Evolutionary conservation across 1,284 basidiomycete species (phyloP).

Genomic region (Tylopilus orsonianus): DNA sequence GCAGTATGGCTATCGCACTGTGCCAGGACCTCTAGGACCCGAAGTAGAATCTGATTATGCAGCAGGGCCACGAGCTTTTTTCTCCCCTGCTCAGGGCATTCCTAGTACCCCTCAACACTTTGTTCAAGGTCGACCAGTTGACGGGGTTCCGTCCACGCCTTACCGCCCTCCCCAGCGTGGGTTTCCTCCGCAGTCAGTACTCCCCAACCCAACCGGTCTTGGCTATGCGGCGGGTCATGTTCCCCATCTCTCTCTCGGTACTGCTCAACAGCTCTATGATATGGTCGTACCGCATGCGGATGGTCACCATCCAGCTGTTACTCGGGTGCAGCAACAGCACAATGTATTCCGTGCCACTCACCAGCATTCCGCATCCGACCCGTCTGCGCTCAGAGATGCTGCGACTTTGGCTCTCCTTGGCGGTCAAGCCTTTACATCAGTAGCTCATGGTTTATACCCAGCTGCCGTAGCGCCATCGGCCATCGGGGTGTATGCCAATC

Average conservation of each 20-base stretch:
- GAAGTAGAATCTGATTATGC: conserved; percentile 59
- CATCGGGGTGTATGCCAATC: conserved; percentile 62
- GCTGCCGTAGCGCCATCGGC: conserved; percentile 46
- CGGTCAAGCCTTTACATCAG: conserved; percentile 53
- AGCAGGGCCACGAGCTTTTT: conserved; percentile 55
- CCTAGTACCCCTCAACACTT: conserved; percentile 43
- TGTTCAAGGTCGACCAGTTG: conserved; percentile 49
- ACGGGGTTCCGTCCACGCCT: conserved; percentile 42
- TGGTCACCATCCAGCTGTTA: conserved; percentile 59
- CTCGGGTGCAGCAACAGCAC: conserved; percentile 74
- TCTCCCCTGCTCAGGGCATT: conserved; percentile 34
- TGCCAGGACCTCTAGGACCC: conserved; percentile 43
- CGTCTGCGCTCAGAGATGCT: conserved; percentile 67
- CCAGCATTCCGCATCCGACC: conserved; percentile 79
- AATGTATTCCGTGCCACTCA: conserved; percentile 67
- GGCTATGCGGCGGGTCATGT: conserved; percentile 56
- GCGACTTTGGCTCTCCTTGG: conserved; percentile 61
- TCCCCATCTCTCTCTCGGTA: conserved; percentile 64
- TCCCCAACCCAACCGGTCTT: conserved; percentile 54
- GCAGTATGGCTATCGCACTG: conserved; percentile 46
- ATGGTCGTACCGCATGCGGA: conserved; percentile 69
- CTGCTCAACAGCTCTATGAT: conserved; percentile 73
- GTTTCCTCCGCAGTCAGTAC: conserved; percentile 55
- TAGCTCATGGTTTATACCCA: conserved; percentile 46
- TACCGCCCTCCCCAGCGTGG: conserved; percentile 60